Base-by-base conservation (phyloP, 495 filamentous ascomycete species). In the Neurospora africana region DNA sequence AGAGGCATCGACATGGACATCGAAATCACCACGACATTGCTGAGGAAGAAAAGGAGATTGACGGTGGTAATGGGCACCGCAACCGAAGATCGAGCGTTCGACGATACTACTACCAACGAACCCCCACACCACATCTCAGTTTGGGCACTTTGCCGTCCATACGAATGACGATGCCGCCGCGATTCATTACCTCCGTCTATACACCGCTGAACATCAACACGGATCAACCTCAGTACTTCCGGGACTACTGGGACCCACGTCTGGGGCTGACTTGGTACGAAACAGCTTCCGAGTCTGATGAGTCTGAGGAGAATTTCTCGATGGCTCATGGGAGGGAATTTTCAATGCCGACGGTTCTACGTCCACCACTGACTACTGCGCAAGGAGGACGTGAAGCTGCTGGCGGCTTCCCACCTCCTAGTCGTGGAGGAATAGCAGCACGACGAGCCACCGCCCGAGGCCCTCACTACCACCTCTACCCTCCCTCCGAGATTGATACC, bases 121-220 rank as follows among this genome's bases (percentile, higher is more conserved):
- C 68, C 2, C 44, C 68, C 9, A 71, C 75, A 11, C 78, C 78
- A 10, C 73, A 72, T 39, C 70, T 79, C 19, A 79, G 75, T 19
- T 69, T 77, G 27, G 70, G 36, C 0, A 74, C 75, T 0, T 74
- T 79, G 17, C 78, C 78, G 3, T 78, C 76, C 0, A 73, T 76
- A 68, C 74, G 75, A 35, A 73, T 79, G 69, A 77, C 77, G 1
- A 41, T 78, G n/a, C 78, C 78, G 0, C 72, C 78, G 1, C 70
- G 73, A 0, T 78, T 79, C 65, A 69, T 79, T 11, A 71, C 68
- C 44, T 47, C 70, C 0, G 39, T 71, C 19, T 38, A 30, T 9
- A 65, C 27, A 3, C 53, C 53, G 27, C 53, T 65, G 15, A 33
- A 65, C 53, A 65, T 65, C 27, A 65, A 65, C 3, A 65, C 53